Percentiles rank a stretch among this genome's conserved stretches.
These are phyloP conservation scores for Alternaria gansuensis DNA, from an alignment of 2,329 filamentous ascomycete species.

Conservation along the genomic window DNA sequence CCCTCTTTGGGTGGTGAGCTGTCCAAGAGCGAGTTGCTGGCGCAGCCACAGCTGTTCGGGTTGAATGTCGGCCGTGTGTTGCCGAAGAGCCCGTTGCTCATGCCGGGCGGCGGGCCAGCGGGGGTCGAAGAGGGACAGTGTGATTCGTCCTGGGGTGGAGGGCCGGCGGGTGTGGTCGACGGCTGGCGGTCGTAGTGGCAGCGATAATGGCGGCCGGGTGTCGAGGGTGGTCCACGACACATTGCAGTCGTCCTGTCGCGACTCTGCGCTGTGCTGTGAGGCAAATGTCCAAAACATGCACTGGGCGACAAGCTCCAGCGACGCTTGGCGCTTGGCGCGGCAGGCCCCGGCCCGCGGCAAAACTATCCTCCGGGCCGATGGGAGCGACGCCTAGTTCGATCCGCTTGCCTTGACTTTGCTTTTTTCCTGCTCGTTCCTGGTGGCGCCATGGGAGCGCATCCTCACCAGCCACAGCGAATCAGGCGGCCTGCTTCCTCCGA, in stretches of 20 bases:
- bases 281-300: constrained; percentile 22
- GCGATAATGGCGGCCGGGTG: constrained; percentile 42
- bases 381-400: not conserved
- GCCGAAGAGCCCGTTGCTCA: constrained; percentile 56
- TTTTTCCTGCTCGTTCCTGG: constrained; percentile 25
- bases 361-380: constrained; percentile 7
- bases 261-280: constrained; percentile 5
- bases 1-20: constrained; percentile 50
- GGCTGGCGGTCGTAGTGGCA: constrained; percentile 49
- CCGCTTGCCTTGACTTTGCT: constrained; percentile 8
- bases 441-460: constrained; percentile 2
- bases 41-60: constrained; percentile 34
- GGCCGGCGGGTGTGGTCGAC: constrained; percentile 67
- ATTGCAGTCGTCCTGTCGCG: constrained; percentile 33
- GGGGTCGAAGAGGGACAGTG: constrained; percentile 64
- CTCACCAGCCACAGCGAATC: constrained; percentile 21
- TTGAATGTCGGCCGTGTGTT: constrained; percentile 58
- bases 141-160: constrained; percentile 57
- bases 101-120: constrained; percentile 61
- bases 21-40: constrained; percentile 28
- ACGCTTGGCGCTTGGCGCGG: constrained; percentile 35
- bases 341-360: constrained; percentile 4
- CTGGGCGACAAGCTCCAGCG: constrained; percentile 27
- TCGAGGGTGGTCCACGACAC: constrained; percentile 52
- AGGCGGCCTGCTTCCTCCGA: constrained; percentile 10